Base-by-base conservation (phyloP, 306 rosid species). In the Ormosia emarginata region DNA sequence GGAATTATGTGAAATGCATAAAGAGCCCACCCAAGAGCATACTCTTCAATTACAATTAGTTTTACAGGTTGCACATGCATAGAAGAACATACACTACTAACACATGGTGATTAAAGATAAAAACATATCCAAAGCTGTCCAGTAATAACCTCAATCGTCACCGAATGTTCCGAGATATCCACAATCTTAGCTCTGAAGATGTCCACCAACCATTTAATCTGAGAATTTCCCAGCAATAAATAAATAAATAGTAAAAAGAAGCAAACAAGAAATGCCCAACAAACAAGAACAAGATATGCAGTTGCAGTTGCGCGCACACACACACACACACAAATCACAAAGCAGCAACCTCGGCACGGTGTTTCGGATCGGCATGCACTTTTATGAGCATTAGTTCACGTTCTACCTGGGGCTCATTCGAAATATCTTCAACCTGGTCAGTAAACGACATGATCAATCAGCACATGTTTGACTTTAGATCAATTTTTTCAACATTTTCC, bases 191-290 rank as follows among this genome's bases (percentile, higher is more conserved):
- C 94, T 81, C 96, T 86, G 82, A 93, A 93, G 49, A 80, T 89
- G 86, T 86, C 93, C 77, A 91, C 97, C 79, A 93, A 79, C 97
- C 97, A 91, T 83, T 81, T 85, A 53, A 91, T 86, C 97, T 91
- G 93, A 62, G 57, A 75, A 79, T 52, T 32, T 46, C 69, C 64
- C 36, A 36, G 44, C 52, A 57, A 47, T 50, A 72, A 67, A 24
- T 0, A 52, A 75, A 82, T 44, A 33, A 73, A 74, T 36, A 56
- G 77, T 17, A 50, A 79, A 68, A 11, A 81, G 63, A 75, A 79
- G 37, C 41, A 75, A 74, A 12, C 66, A 68, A 52, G 41, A 30
- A 37, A 47, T 2, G 7, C 8, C 41, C 14, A 33, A 32, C 6
- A 70, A 33, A 50, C 33, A 65, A 32, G 33, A 32, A 70, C 41